These are phyloP conservation scores for Aspergillus sclerotiicarbonarius DNA, from an alignment of 495 filamentous ascomycete species.

Conservation along the genomic window DNA sequence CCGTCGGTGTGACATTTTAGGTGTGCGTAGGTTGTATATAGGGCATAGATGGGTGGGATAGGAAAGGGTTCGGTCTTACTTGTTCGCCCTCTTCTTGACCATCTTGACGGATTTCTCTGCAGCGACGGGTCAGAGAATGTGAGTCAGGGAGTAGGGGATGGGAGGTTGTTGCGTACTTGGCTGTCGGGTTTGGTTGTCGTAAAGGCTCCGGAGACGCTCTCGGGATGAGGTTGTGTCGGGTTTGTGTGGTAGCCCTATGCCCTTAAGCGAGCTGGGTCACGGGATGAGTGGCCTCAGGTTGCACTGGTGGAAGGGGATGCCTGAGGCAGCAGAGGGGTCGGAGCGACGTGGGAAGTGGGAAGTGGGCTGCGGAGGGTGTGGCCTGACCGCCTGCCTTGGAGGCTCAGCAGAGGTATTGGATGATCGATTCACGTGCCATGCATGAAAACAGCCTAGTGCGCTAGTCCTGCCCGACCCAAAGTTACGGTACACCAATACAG, in stretches of 20 bases:
- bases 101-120: slow-evolving; percentile 73
- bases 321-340: slow-evolving; percentile 11
- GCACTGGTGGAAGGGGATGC: background rate
- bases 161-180: slow-evolving; percentile 43
- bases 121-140: slow-evolving; percentile 29
- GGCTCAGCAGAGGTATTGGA: background rate
- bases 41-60: slow-evolving; percentile 5
- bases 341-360: background rate
- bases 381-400: slow-evolving; percentile 6
- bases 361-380: background rate
- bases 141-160: slow-evolving; percentile 16
- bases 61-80: slow-evolving; percentile 57
- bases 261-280: slow-evolving; percentile 44
- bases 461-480: slow-evolving; percentile 9
- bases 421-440: slow-evolving; percentile 16
- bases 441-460: slow-evolving; percentile 7
- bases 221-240: slow-evolving; percentile 40
- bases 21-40: slow-evolving; percentile 22
- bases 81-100: slow-evolving; percentile 99
- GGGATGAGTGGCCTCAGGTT: slow-evolving; percentile 23
- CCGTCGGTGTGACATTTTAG: slow-evolving; percentile 31
- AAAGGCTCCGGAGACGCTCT: slow-evolving; percentile 36
- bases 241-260: slow-evolving; percentile 46
- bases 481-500: slow-evolving; percentile 21
- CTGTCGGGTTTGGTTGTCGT: slow-evolving; percentile 48